Evolutionary conservation across 257 asterid genomes (phyloP).

Genomic region (Solanum pimpinellifolium): DNA sequence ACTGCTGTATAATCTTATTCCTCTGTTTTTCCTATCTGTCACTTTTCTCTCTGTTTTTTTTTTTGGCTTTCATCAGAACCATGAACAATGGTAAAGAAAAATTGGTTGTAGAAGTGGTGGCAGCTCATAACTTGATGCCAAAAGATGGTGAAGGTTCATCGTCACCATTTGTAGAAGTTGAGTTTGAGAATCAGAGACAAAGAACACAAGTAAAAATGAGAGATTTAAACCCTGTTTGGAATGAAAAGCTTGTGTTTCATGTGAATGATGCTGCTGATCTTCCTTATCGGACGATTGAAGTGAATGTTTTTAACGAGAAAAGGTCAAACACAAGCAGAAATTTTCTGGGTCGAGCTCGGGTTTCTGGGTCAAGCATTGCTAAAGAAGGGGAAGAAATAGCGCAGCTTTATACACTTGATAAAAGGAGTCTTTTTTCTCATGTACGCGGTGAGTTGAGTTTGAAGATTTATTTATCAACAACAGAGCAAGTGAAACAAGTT

Average conservation of each 20-base stretch:
- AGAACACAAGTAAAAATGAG: constrained; percentile 56
- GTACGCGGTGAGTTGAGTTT: constrained; percentile 73
- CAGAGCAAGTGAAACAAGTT: constrained; percentile 59
- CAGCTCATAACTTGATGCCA: constrained; percentile 88
- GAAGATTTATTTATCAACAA: constrained; percentile 54
- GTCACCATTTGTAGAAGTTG: constrained; percentile 78
- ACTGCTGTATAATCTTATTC: neutral
- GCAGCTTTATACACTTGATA: constrained; percentile 64
- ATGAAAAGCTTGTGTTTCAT: constrained; percentile 68
- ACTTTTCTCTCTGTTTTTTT: neutral
- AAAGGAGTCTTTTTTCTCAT: constrained; percentile 69
- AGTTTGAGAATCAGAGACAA: constrained; percentile 58
- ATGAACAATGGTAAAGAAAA: constrained; percentile 56
- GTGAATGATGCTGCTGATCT: constrained; percentile 66
- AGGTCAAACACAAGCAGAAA: constrained; percentile 58
- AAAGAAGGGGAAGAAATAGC: constrained; percentile 46
- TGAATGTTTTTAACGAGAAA: constrained; percentile 67
- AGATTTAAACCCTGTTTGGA: constrained; percentile 80
- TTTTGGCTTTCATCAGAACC: neutral
- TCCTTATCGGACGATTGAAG: constrained; percentile 71
- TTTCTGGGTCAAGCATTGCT: constrained; percentile 55
- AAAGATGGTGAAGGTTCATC: constrained; percentile 95
- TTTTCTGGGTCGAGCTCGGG: constrained; percentile 63
- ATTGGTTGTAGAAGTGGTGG: constrained; percentile 85
- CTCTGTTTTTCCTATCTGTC: neutral